phyloP scores from a whole-genome alignment of 352 stramenopile species.

The Aphanomyces stellatus region DNA sequence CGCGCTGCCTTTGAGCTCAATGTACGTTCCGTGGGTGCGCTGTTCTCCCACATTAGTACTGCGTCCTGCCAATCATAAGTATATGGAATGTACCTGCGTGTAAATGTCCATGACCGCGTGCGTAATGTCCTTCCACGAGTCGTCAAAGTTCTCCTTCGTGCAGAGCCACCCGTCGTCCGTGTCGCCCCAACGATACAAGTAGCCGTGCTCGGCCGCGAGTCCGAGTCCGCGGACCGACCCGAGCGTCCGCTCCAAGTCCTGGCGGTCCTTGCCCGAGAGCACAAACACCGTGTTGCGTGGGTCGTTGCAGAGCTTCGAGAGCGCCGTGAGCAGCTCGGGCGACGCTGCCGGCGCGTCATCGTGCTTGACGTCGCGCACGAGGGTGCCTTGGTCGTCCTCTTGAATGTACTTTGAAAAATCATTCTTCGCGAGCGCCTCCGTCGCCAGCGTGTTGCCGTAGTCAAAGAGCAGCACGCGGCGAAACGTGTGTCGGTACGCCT shows the following conservation, averaged over 20 bases:
- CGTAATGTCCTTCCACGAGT: conserved; percentile 96
- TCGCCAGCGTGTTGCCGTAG: conserved; percentile 96
- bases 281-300: conserved; percentile 98
- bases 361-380: conserved; percentile 23
- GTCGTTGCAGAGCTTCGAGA: conserved; percentile 91
- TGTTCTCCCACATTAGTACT: too few species aligned
- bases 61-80: too few species aligned
- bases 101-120: conserved; percentile 99
- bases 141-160: conserved; percentile 87
- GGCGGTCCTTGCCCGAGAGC: conserved; percentile 93
- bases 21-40: conserved; percentile 98
- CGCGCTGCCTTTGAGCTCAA: conserved; percentile 98
- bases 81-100: conserved; percentile 51
- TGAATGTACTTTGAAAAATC: conserved; percentile 83
- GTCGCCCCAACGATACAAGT: conserved; percentile 95
- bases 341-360: conserved; percentile 44
- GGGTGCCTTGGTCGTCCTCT: conserved; percentile 25
- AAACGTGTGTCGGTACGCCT: conserved; percentile 80
- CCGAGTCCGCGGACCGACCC: conserved; percentile 92
- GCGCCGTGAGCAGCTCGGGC: conserved; percentile 72
- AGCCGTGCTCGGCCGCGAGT: conserved; percentile 97
- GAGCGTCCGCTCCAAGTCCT: conserved; percentile 91
- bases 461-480: conserved; percentile 95
- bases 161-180: conserved; percentile 68
- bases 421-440: conserved; percentile 67